Evolutionary conservation across 1,284 basidiomycete species (phyloP), one percentile per base, ranked within the genome.

Genomic region (Singerocomus inundabilis): DNA sequence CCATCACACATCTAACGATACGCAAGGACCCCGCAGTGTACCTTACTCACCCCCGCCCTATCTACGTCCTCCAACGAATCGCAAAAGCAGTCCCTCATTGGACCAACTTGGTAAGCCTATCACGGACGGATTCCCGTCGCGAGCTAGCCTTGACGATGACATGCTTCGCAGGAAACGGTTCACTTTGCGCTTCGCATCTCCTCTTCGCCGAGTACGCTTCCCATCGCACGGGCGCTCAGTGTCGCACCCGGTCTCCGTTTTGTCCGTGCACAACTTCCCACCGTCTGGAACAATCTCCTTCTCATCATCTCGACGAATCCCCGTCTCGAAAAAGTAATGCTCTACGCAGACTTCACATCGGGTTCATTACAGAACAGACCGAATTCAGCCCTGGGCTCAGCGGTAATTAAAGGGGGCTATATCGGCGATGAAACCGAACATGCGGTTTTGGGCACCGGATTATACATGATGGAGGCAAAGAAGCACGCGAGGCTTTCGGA

Each of bases 21-120:
- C 73, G 77, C 40, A 83, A 82, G 61, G 63, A 70, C 6, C 54
- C 63, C 8, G 67, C 69, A 29, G 72, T 75, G 2, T 83, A 82
- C 58, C 72, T 82, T 35, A 80, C 79, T 8, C 73, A 76, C 41
- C 67, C 72, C 1, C 72, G 74, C 25, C 70, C 76, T 2, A 63
- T 66, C 29, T 69, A 70, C 42, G 59, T 81, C 37, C 64, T 84
- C 30, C 63, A 65, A 16, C 68, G 70, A 25, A 60, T 83, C 16
- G 73, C 77, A 18, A 65, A 64, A 25, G 74, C 75, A 0, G 68
- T 82, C 31, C 51, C 50, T 1, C 31, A 37, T 4, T 81, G 81
- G 78, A 48, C 61, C 39, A 41, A 70, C 15, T 64, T 83, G 57
- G 81, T 82, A 61, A 59, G 62, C 30, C 11, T 28, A 9, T 28